Evolutionary conservation across 352 stramenopile species (phyloP), one percentile per base, ranked within the genome.

Genomic region (Thraustochytrium striatum): DNA sequence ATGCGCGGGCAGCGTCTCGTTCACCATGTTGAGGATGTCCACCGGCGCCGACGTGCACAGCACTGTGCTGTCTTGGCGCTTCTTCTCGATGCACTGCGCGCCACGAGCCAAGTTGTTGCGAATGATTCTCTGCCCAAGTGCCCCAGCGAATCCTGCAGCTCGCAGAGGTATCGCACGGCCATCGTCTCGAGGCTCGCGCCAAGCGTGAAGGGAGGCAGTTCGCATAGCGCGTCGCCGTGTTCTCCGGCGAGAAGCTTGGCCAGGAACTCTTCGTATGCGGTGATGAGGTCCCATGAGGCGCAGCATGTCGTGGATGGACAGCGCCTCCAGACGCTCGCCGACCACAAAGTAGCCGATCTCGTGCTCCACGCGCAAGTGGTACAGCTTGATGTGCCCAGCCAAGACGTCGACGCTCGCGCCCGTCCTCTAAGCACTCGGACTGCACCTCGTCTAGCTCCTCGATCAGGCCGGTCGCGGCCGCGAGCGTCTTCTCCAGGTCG

Each of bases 121-220:
- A 30, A 79, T 79, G 32, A 79, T 79, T 47, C 72, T 79, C 43
- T 79, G n/a, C n/a, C n/a, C n/a, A n/a, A n/a, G n/a, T n/a, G n/a
- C n/a, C n/a, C n/a, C 3, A 69, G 69, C 3, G 69, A 79, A 9
- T 79, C 69, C 33, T 79, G 69, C 30, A 79, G 69, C 28, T 79
- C 69, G 9, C 44, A 62, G 16, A 79, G 50, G 58, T 79, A 79
- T 3, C 69, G 50, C 19, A 28, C 69, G n/a, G 9, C 69, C 69
- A 30, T 79, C 69, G n/a, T 52, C 47, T n/a, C n/a, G n/a, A n/a
- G n/a, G n/a, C n/a, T n/a, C n/a, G n/a, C n/a, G n/a, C n/a, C n/a
- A n/a, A n/a, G n/a, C n/a, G n/a, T n/a, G n/a, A n/a, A n/a, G n/a
- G n/a, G n/a, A n/a, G n/a, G n/a, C n/a, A n/a, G n/a, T n/a, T n/a